Evolutionary conservation across 441 rosid species (phyloP), one percentile per base, ranked within the genome.

Genomic region (Pelargonium fulgidum): DNA sequence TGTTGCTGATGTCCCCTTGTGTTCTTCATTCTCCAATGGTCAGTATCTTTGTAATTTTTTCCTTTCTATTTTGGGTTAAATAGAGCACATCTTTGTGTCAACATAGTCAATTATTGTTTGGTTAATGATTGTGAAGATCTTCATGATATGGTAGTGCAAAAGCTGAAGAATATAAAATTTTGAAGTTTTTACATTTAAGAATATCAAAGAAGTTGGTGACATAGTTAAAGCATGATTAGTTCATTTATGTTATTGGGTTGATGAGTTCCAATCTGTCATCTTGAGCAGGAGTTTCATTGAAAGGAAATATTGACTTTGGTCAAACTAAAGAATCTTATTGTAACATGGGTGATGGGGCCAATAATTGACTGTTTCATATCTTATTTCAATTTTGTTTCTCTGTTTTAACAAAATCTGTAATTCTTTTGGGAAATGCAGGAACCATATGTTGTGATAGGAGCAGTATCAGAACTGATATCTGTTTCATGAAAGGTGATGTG

Each of bases 371-470:
- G 61, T 54, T 54, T 54, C 17, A 16, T 16, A 16, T 14, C 16
- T 58, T 19, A 17, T 58, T 58, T 20, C 67, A 12, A 16, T 7
- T 29, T 22, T 9, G 1, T 19, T 58, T 58, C 67, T 22, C 14
- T 48, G 4, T 14, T 17, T 65, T 10, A 24, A 14, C 47, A 0
- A 26, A 1, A 59, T 26, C 29, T 33, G 17, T 44, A 59, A 56
- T 65, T 20, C 19, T 33, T 3, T 64, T 1, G 70, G 65, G 67
- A 13, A 66, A 67, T 76, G 67, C 87, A 91, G 98, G 93, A 62
- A 82, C 86, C 67, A 87, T 91, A 70, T 91, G 97, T 67, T 91
- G 96, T 72, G 98, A 93, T 70, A 86, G 95, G 71, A 89, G 83
- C 54, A 78, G 92, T 73, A 42, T 72, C 36, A 89, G 98, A 22